These are phyloP conservation scores for Colletotrichum kahawae DNA, from an alignment of 2,329 filamentous ascomycete genomes.

Conservation along the genomic window DNA sequence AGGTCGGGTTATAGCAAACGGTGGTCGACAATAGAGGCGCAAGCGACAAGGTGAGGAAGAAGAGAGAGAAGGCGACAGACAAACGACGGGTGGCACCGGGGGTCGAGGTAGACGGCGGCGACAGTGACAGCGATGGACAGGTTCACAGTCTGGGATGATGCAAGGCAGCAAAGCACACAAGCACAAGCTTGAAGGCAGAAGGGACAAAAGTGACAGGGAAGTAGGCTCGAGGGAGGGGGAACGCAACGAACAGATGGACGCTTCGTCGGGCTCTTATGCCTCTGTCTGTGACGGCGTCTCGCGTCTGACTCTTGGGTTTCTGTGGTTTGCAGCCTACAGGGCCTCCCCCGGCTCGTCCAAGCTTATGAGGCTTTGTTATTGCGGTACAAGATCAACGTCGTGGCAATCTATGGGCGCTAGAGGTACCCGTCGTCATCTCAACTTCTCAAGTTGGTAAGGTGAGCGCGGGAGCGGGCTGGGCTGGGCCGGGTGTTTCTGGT, in stretches of 20 bases:
- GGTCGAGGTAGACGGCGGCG: slow-evolving; percentile 78
- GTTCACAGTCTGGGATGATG: slow-evolving; percentile 18
- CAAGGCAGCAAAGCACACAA: neutral
- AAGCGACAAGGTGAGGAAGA: neutral
- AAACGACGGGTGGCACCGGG: slow-evolving; percentile 27
- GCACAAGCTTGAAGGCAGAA: neutral
- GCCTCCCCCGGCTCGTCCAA: neutral
- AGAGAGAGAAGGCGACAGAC: neutral
- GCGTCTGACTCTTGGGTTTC: neutral
- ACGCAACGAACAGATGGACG: neutral
- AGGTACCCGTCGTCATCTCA: slow-evolving; percentile 7
- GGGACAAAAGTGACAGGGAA: neutral
- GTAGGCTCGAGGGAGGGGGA: neutral
- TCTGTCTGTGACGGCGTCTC: neutral
- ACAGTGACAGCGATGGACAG: neutral
- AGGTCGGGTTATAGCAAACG: neutral
- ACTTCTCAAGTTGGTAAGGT: neutral
- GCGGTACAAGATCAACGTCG: neutral
- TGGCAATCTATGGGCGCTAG: neutral
- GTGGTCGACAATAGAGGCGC: neutral
- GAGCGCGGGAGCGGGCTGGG: slow-evolving; percentile 16
- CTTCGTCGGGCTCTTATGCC: slow-evolving; percentile 11
- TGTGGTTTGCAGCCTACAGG: neutral
- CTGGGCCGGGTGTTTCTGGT: slow-evolving; percentile 9
- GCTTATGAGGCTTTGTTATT: slow-evolving; percentile 5